Conservation (phyloP, 2,329 filamentous ascomycete species). For the Periconia digitata region DNA sequence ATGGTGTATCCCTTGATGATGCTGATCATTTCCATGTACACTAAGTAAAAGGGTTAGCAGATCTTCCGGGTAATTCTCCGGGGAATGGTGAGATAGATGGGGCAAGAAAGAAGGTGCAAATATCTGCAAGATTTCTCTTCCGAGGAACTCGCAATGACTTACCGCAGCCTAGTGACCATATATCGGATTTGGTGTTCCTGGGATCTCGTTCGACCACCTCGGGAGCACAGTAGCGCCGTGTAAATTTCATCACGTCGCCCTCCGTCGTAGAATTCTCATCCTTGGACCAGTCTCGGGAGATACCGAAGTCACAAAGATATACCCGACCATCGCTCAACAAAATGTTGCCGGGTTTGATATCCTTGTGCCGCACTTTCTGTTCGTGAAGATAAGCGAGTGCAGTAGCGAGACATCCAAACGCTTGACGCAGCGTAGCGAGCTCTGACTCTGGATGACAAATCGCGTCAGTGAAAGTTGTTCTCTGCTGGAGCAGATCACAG, state of each 20-base stretch:
- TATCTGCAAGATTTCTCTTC: too few relatives aligned
- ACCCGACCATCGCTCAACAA: slow-evolving; percentile 12
- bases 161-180: slow-evolving; percentile 20
- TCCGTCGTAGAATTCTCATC: slow-evolving; percentile 15
- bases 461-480: not conserved
- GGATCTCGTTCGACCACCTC: slow-evolving; percentile 14
- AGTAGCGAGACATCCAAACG: slow-evolving; percentile 14
- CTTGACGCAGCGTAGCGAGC: slow-evolving; percentile 3
- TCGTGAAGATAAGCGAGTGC: slow-evolving; percentile 15
- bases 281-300: slow-evolving; percentile 15
- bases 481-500: not conserved
- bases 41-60: not conserved
- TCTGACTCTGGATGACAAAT: slow-evolving; percentile 1
- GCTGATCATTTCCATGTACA: slow-evolving; percentile 22
- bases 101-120: too few relatives aligned
- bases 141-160: too few relatives aligned
- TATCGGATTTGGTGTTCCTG: slow-evolving; percentile 17
- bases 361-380: slow-evolving; percentile 14
- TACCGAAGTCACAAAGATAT: slow-evolving; percentile 18
- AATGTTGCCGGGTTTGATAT: slow-evolving; percentile 20
- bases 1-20: slow-evolving; percentile 19
- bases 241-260: slow-evolving; percentile 14
- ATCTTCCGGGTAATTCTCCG: too few relatives aligned
- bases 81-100: not conserved
- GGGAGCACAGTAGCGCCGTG: slow-evolving; percentile 18